Base-by-base conservation (phyloP, 495 filamentous ascomycete genomes). In the Podospora comata region DNA sequence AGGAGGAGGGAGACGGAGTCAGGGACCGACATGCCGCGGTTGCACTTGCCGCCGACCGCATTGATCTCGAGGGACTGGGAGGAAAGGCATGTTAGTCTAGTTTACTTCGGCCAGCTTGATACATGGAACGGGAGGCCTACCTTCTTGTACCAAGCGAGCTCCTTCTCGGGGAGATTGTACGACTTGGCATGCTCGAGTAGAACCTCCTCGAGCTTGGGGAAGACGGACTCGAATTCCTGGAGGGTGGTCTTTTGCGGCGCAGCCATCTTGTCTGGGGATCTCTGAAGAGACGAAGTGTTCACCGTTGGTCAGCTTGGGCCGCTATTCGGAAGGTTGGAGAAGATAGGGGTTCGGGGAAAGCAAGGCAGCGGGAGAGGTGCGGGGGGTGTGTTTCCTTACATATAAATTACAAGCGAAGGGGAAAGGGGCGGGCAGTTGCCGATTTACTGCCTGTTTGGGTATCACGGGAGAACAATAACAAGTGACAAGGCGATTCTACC, bases 11-110 rank as follows among this genome's bases (percentile, higher is more conserved):
- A 88, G 65, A 88, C 87, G 61, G 93, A 94, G 83, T 99, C 95
- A 67, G 94, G 91, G 61, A 97, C 93, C 63, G 95, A 97, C 88
- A 99, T 95, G 79, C 96, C 95, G 71, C 95, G 92, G 83, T 98
- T 99, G 84, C 92, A 94, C 86, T 99, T 99, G 74, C 95, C 95
- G 74, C 96, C 96, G 61, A 94, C 81, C 18, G 91, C 86, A 79
- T 99, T 99, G 84, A 88, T 85, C 71, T 91, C 83, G 70, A 98
- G 85, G 61, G 84, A 86, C 93, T 96, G 76, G 19, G 65, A 7
- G 69, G 59, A 69, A 65, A 68, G 64, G 30, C 19, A 48, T 65
- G 57, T 72, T 57, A 72, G 59, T 55, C 54, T 72, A 62, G 76
- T 67, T 66, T 71, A 70, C 71, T 55, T 57, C 18, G 20, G 13